Percentiles rank a stretch among this genome's conserved stretches.
phyloP scores from a whole-genome alignment of 768 basidiomycete species.

The Amanita thiersii region DNA sequence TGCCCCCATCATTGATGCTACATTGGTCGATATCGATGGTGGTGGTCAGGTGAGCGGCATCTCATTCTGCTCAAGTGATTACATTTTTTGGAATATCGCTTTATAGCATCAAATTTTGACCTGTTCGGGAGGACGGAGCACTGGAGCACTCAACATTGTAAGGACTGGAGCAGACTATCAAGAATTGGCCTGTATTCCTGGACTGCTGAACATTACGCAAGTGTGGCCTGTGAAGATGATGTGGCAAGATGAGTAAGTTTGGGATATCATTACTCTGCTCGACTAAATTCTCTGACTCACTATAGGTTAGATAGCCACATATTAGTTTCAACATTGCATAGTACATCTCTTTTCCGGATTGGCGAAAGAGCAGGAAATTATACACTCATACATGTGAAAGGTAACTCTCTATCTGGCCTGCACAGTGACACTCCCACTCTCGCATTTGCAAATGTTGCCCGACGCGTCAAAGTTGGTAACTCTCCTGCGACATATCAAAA shows the following conservation, averaged over 20 bases:
- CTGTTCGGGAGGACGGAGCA: constrained; percentile 73
- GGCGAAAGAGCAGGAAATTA: constrained; percentile 29
- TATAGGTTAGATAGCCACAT: constrained; percentile 46
- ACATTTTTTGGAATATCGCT: neutral
- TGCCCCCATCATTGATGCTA: constrained; percentile 77
- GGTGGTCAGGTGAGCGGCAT: constrained; percentile 63
- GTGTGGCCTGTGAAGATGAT: constrained; percentile 53
- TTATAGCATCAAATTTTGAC: constrained; percentile 72
- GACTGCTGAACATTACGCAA: constrained; percentile 44
- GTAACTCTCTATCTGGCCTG: constrained; percentile 31
- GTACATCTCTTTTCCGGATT: constrained; percentile 48
- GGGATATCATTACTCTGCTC: neutral
- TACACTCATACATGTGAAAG: constrained; percentile 30
- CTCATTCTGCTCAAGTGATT: neutral
- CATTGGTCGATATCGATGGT: constrained; percentile 64
- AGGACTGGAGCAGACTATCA: constrained; percentile 78
- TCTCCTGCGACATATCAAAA: constrained; percentile 25
- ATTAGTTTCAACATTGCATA: constrained; percentile 50
- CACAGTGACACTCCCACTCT: constrained; percentile 46
- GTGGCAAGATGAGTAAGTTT: constrained; percentile 43
- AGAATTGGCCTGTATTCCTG: constrained; percentile 50
- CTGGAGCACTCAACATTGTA: constrained; percentile 70
- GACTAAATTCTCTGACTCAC: neutral
- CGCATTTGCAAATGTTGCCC: constrained; percentile 49
- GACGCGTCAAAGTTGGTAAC: constrained; percentile 20